Conservation (phyloP, 225 moss, liverwort and hornwort genomes). For the Anthoceros angustus region DNA sequence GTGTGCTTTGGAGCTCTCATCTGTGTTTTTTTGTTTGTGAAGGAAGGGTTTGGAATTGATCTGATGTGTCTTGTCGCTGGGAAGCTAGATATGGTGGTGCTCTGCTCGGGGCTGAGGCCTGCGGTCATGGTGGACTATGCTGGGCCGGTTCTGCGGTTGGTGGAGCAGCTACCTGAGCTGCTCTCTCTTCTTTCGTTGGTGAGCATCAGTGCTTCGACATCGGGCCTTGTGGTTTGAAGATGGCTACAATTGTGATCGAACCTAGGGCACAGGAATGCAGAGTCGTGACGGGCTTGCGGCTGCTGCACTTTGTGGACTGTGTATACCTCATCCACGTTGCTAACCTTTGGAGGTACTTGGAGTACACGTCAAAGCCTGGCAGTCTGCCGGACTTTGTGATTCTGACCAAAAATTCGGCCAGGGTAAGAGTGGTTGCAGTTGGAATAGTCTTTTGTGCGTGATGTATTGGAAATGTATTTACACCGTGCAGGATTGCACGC, state of each 20-base stretch:
- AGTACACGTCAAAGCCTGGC: not conserved
- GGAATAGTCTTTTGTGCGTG: not conserved
- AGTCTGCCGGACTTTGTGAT: not conserved
- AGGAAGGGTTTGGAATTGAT: not conserved
- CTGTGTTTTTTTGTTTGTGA: not conserved
- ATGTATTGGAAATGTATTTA: not conserved
- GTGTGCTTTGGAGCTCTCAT: not conserved
- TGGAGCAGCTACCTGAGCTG: slow-evolving; percentile 1
- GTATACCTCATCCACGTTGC: not conserved
- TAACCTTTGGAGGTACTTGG: not conserved
- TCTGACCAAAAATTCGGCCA: not conserved
- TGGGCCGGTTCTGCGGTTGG: not conserved
- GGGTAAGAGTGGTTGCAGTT: not conserved
- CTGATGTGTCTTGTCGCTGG: not conserved
- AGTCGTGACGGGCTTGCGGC: not conserved
- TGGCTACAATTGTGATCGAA: not conserved
- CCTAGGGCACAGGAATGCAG: not conserved
- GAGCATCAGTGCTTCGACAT: not conserved
- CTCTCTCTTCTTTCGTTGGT: not conserved
- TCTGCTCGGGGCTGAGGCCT: not conserved
- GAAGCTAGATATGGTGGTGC: slow-evolving; percentile 1
- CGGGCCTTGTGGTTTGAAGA: not conserved
- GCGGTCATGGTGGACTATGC: slow-evolving; percentile 4
- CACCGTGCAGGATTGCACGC: not conserved
- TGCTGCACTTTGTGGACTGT: not conserved